Evolutionary conservation across 352 stramenopile genomes (phyloP), one percentile per base, ranked within the genome.

Genomic region (Blastocystis sp.): DNA sequence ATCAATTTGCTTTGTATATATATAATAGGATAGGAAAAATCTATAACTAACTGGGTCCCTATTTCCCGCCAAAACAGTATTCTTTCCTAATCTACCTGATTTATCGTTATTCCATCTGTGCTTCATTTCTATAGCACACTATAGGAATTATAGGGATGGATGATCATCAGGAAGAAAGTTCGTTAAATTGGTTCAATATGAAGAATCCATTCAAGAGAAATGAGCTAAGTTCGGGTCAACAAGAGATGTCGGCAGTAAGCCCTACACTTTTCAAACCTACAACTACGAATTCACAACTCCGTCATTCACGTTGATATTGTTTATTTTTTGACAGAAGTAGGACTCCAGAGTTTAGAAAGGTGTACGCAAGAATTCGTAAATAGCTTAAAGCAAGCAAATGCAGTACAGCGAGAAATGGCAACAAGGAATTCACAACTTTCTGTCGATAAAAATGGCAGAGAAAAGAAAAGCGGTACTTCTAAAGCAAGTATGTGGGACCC

Each of bases 191-290:
- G 50, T 59, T 59, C 50, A 13, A 59, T 59, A 59, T n/a, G 50
- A 59, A 59, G 13, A 59, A 59, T 3, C 50, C 50, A 59, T 59
- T 59, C 20, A 13, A n/a, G 20, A 59, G 11, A 59, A n/a, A 13
- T n/a, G 50, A 59, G 3, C 13, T n/a, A 59, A 59, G 1, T 59
- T 2, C 50, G 20, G 20, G n/a, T 39, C 11, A 68, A 26, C 6
- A 26, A 30, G n/a, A 4, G 59, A 68, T 68, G 7, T 18, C 59
- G 24, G 59, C 2, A 68, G 11, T n/a, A 59, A 81, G 65, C 45
- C 70, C 70, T n/a, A 65, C 70, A 16, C 45, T 81, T 11, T 81
- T 81, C 20, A 34, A 81, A 20, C 50, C 70, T 47, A 24, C 70
- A 18, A 30, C 9, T 9, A n/a, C 43, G 50, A 16, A 62, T 8